Percentiles rank a stretch among this genome's conserved stretches.
phyloP scores from a whole-genome alignment of 2,329 filamentous ascomycete genomes.

The Microsporum audouinii region DNA sequence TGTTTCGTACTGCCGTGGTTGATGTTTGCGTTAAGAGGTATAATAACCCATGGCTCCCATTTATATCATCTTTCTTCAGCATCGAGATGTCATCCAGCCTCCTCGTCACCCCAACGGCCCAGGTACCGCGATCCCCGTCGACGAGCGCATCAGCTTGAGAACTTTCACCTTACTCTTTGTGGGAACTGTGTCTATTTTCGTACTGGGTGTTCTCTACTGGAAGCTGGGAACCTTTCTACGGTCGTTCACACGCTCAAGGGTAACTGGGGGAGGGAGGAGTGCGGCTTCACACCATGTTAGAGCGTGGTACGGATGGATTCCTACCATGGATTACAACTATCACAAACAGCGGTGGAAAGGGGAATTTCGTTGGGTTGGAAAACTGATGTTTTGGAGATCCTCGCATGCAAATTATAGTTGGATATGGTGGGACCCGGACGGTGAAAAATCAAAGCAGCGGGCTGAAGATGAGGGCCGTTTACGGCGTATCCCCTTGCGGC shows the following conservation, averaged over 20 bases:
- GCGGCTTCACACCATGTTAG: conserved; percentile 26
- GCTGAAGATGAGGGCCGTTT: conserved; percentile 12
- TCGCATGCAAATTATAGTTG: conserved; percentile 27
- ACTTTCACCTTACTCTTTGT: conserved; percentile 26
- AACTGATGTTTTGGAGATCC: conserved; percentile 26
- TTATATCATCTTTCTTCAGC: not conserved
- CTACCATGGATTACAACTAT: conserved; percentile 22
- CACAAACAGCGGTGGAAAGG: conserved; percentile 20
- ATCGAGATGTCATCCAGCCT: conserved; percentile 15
- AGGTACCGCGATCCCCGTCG: conserved; percentile 17
- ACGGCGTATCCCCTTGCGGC: conserved; percentile 20
- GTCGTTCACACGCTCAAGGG: conserved; percentile 25
- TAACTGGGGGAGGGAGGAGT: conserved; percentile 24
- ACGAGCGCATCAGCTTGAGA: conserved; percentile 21
- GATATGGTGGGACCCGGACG: conserved; percentile 33
- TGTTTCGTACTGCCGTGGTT: not conserved
- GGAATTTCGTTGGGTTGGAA: conserved; percentile 15
- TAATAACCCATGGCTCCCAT: conserved; percentile 13
- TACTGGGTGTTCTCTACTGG: conserved; percentile 30
- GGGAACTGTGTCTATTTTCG: conserved; percentile 29
- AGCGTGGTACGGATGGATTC: conserved; percentile 35
- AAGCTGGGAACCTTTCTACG: conserved; percentile 29
- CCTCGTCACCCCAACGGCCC: conserved; percentile 20
- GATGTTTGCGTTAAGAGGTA: not conserved
- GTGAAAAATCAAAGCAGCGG: conserved; percentile 18